Percentiles rank a stretch among this genome's conserved stretches.
These are phyloP conservation scores for Quercus phellos DNA, from an alignment of 331 rosid genomes.

Conservation along the genomic window DNA sequence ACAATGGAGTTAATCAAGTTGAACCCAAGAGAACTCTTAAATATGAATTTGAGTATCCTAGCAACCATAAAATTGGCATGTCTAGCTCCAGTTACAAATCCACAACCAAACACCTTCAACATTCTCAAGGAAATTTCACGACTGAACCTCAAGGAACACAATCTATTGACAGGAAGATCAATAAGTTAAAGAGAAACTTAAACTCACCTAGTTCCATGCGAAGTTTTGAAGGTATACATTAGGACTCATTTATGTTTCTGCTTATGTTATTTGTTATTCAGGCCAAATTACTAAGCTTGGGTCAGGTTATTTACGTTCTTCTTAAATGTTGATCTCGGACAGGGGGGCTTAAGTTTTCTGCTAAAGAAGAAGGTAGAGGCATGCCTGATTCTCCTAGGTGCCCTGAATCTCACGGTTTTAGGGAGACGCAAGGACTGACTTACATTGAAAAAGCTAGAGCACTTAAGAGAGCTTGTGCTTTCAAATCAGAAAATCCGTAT, in stretches of 20 bases:
- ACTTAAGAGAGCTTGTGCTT: slow-evolving; percentile 25
- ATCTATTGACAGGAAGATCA: not conserved
- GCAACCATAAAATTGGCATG: not conserved
- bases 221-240: not conserved
- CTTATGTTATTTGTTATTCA: not conserved
- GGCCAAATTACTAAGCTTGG: not conserved
- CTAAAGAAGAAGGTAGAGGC: not conserved
- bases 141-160: not conserved
- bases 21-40: not conserved
- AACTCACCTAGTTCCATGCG: not conserved
- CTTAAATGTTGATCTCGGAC: not conserved
- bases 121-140: not conserved
- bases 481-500: slow-evolving; percentile 13
- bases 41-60: not conserved
- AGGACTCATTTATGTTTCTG: not conserved
- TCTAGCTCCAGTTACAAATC: not conserved
- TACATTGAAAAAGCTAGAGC: not conserved
- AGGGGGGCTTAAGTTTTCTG: not conserved
- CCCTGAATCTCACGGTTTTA: not conserved
- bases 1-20: not conserved
- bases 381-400: not conserved
- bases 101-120: not conserved
- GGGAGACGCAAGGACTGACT: not conserved
- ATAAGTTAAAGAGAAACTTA: not conserved
- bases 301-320: not conserved